phyloP scores from a whole-genome alignment of 2,329 filamentous ascomycete species.

The Colletotrichum acutatum region DNA sequence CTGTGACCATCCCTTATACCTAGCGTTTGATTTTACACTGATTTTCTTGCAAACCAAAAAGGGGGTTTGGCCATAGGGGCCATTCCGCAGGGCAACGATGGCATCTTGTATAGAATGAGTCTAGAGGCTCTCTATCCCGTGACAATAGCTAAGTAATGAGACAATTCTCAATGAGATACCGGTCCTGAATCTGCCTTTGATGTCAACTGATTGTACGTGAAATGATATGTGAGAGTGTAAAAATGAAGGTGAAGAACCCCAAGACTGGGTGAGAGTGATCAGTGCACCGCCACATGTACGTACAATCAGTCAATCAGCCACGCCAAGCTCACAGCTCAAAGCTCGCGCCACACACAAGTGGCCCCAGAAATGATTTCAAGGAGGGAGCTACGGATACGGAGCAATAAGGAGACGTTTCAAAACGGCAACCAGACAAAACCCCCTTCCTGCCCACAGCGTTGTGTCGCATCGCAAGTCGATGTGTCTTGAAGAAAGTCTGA shows the following conservation, averaged over 20 bases:
- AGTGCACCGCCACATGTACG: conserved; percentile 1
- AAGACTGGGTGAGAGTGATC: no score
- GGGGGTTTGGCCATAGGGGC: conserved; percentile 27
- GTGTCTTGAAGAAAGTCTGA: conserved; percentile 7
- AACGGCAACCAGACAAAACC: conserved; percentile 20
- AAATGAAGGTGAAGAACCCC: background rate
- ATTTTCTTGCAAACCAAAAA: background rate
- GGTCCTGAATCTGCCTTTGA: background rate
- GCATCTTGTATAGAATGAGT: conserved; percentile 35
- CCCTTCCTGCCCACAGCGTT: conserved; percentile 24
- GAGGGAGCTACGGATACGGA: conserved; percentile 4
- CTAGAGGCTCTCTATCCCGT: conserved; percentile 19
- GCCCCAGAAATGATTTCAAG: conserved; percentile 13
- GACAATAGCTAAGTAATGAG: conserved; percentile 15
- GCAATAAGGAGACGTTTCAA: conserved; percentile 35
- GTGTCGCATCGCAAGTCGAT: conserved; percentile 20
- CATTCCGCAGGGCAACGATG: conserved; percentile 38
- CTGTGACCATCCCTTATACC: conserved; percentile 16
- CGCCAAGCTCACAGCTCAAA: background rate
- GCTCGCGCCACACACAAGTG: conserved; percentile 7
- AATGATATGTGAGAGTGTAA: background rate
- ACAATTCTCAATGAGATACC: background rate
- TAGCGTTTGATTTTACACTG: conserved; percentile 16
- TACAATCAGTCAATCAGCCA: conserved; percentile 1
- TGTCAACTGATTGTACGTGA: background rate